phyloP scores from a whole-genome alignment of 352 stramenopile genomes.

The Globisporangium carolinianum region DNA sequence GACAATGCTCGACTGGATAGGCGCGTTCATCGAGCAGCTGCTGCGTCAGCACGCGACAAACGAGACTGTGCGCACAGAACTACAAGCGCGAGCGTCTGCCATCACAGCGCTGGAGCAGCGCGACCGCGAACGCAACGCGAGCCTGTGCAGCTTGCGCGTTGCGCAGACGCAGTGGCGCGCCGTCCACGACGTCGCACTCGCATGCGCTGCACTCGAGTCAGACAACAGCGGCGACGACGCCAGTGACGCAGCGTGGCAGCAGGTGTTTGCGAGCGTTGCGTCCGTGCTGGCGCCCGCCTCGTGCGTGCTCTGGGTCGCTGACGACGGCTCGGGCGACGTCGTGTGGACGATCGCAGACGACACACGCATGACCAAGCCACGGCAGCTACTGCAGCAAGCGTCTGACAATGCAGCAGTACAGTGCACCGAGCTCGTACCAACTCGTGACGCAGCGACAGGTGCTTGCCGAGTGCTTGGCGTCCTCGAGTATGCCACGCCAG shows the following conservation, averaged over 20 bases:
- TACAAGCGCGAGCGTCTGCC: neutral
- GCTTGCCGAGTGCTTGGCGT: too few species aligned
- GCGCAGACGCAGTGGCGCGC: neutral
- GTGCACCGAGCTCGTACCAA: too few species aligned
- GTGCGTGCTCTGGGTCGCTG: slow-evolving; percentile 4
- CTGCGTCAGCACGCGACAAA: neutral
- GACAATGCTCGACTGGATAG: slow-evolving; percentile 5
- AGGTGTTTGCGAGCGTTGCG: neutral
- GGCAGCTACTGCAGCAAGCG: too few species aligned
- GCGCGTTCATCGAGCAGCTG: slow-evolving; percentile 1
- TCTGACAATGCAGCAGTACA: too few species aligned
- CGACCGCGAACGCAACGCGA: neutral
- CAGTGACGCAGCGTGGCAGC: neutral
- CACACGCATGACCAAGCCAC: neutral
- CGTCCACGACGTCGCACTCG: neutral
- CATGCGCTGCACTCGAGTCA: neutral
- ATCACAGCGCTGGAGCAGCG: too few species aligned
- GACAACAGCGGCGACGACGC: neutral
- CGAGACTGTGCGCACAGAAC: neutral
- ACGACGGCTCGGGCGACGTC: neutral
- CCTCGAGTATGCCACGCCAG: too few species aligned
- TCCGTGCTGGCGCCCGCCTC: neutral
- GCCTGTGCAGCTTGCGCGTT: neutral
- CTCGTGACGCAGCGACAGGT: too few species aligned
- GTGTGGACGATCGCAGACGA: slow-evolving; percentile 4